These are phyloP conservation scores for Podaxis carcinomalis DNA, from an alignment of 768 basidiomycete genomes.

Conservation along the genomic window DNA sequence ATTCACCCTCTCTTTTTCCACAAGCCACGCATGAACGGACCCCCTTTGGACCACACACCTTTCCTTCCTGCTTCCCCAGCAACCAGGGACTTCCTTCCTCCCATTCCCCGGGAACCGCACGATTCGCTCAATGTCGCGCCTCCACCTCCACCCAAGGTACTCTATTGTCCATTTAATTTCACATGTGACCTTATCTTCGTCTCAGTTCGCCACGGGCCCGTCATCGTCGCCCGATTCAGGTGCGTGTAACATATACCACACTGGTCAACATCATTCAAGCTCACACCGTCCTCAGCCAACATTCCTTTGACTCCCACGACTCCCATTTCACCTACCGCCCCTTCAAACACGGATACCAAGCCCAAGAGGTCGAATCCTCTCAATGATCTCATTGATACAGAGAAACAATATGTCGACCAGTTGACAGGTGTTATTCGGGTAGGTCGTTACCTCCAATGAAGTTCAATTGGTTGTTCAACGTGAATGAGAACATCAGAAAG, in stretches of 20 bases:
- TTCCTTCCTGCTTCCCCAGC: not conserved
- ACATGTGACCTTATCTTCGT: not conserved
- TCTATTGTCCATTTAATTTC: not conserved
- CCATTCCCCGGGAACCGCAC: not conserved
- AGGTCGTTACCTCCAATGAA: conserved; percentile 23
- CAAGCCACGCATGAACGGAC: conserved; percentile 10
- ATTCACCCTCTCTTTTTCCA: not conserved
- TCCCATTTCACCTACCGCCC: conserved; percentile 29
- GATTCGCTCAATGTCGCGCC: not conserved
- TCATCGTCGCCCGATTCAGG: conserved; percentile 20
- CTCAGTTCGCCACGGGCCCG: conserved; percentile 4
- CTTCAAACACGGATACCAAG: conserved; percentile 36
- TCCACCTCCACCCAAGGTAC: conserved; percentile 9
- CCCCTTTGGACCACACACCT: not conserved
- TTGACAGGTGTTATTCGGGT: conserved; percentile 90
- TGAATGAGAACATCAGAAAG: conserved; percentile 55
- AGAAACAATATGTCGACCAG: conserved; percentile 88
- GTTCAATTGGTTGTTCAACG: conserved; percentile 4
- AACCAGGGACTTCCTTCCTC: conserved; percentile 4
- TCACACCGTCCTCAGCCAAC: conserved; percentile 17
- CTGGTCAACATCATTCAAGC: conserved; percentile 5
- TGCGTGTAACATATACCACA: conserved; percentile 15
- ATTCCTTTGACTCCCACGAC: conserved; percentile 28
- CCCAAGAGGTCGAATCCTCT: conserved; percentile 76
- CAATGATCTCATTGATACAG: conserved; percentile 89